phyloP scores from a whole-genome alignment of 306 rosid genomes.

The Corylus heterophylla region DNA sequence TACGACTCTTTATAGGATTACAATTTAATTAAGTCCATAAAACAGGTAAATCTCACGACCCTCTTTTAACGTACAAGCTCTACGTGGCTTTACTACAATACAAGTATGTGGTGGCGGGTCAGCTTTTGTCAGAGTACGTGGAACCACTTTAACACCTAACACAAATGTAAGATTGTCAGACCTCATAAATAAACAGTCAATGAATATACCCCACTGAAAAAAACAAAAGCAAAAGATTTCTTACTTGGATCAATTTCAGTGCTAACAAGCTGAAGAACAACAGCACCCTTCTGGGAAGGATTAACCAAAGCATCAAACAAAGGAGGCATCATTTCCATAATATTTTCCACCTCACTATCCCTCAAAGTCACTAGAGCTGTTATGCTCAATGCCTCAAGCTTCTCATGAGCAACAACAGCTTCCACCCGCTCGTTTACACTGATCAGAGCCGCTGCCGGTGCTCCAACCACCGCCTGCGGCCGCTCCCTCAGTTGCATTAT shows the following conservation, averaged over 20 bases:
- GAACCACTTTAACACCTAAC: no score
- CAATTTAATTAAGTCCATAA: no score
- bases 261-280: constrained; percentile 49
- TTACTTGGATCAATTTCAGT: constrained; percentile 36
- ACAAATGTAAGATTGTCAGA: no score
- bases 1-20: no score
- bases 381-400: constrained; percentile 17
- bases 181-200: neutral
- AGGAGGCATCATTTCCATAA: constrained; percentile 5
- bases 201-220: neutral
- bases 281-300: neutral
- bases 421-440: constrained; percentile 7
- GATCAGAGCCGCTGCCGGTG: constrained; percentile 1
- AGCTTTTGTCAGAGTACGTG: no score
- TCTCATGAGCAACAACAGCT: neutral
- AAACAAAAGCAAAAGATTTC: neutral
- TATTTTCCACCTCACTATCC: neutral
- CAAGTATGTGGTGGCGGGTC: no score
- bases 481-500: constrained; percentile 3
- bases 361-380: constrained; percentile 30
- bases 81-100: no score
- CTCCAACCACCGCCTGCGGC: constrained; percentile 2
- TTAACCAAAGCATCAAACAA: constrained; percentile 5
- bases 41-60: no score
- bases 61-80: no score